Percentiles rank a stretch among this genome's conserved stretches.
phyloP scores from a whole-genome alignment of 1,284 basidiomycete genomes.

The Puccinia horiana region DNA sequence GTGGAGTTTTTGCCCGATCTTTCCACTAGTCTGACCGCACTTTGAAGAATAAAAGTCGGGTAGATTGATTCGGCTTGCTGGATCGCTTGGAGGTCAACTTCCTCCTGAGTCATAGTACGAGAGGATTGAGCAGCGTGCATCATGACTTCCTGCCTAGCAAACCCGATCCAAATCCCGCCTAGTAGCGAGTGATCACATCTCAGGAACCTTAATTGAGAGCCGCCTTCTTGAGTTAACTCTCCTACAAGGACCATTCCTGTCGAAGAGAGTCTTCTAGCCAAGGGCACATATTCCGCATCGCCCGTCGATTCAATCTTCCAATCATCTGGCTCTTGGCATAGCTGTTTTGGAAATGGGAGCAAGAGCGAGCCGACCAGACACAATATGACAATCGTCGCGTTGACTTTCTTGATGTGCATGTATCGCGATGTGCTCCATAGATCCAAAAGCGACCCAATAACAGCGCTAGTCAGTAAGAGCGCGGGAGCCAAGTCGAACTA shows the following conservation, averaged over 20 bases:
- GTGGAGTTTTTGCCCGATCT: conserved; percentile 57
- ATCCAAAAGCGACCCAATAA: background rate
- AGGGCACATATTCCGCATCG: conserved; percentile 58
- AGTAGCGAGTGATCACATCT: conserved; percentile 83
- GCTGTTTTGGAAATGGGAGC: conserved; percentile 21
- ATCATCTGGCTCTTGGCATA: conserved; percentile 26
- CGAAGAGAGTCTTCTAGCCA: conserved; percentile 70
- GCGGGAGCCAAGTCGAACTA: conserved; percentile 29
- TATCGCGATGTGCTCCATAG: background rate
- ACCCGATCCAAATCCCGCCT: conserved; percentile 79
- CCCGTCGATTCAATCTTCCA: background rate
- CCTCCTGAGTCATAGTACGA: background rate
- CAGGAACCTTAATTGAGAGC: conserved; percentile 71
- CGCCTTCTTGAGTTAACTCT: conserved; percentile 63
- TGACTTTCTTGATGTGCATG: background rate
- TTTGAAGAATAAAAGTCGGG: conserved; percentile 78
- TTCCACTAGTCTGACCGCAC: conserved; percentile 71
- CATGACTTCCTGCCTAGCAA: conserved; percentile 52
- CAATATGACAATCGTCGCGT: background rate
- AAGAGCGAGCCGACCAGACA: background rate
- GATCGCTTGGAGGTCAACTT: conserved; percentile 62
- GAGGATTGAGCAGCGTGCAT: conserved; percentile 46
- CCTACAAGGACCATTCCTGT: conserved; percentile 78
- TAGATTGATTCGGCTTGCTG: conserved; percentile 67
- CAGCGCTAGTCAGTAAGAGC: background rate